Evolutionary conservation across 495 filamentous ascomycete genomes (phyloP).

Genomic region (Daldinia grandis): DNA sequence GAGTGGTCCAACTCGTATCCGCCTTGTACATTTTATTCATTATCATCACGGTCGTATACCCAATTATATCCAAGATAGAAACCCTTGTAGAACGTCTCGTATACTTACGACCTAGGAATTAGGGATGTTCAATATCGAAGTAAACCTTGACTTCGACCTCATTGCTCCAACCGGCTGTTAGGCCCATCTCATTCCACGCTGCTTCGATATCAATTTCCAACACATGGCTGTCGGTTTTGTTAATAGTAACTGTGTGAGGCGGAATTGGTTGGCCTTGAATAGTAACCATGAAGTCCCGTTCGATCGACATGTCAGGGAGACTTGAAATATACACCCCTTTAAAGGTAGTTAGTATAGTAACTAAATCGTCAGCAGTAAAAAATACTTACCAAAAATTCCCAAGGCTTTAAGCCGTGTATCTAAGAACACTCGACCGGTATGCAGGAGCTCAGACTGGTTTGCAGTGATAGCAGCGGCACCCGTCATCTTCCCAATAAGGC

Average conservation of each 20-base stretch:
- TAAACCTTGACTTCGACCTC: conserved; percentile 79
- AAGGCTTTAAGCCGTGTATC: conserved; percentile 79
- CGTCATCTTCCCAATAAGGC: conserved; percentile 88
- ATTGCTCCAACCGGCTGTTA: conserved; percentile 82
- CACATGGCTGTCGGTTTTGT: conserved; percentile 63
- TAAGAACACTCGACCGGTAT: conserved; percentile 68
- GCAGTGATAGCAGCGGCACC: conserved; percentile 78
- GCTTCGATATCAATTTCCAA: conserved; percentile 78
- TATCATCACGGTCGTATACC: conserved; percentile 11
- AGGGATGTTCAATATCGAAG: conserved; percentile 48
- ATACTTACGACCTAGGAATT: conserved; percentile 3
- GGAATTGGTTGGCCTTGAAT: conserved; percentile 77
- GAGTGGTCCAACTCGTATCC: neutral
- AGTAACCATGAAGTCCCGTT: conserved; percentile 76
- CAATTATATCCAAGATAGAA: neutral
- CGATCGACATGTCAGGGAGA: conserved; percentile 65
- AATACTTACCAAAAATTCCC: conserved; percentile 72
- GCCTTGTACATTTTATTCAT: conserved; percentile 8
- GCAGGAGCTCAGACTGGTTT: conserved; percentile 62
- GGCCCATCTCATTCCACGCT: conserved; percentile 80
- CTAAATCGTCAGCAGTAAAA: neutral
- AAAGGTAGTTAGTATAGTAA: conserved; percentile 5
- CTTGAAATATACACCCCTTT: conserved; percentile 75
- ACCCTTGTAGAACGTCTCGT: neutral
- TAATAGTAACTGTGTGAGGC: conserved; percentile 67